These are phyloP conservation scores for Mortierella sp. DNA, from an alignment of 371 early-diverging fungal genomes.

Conservation along the genomic window DNA sequence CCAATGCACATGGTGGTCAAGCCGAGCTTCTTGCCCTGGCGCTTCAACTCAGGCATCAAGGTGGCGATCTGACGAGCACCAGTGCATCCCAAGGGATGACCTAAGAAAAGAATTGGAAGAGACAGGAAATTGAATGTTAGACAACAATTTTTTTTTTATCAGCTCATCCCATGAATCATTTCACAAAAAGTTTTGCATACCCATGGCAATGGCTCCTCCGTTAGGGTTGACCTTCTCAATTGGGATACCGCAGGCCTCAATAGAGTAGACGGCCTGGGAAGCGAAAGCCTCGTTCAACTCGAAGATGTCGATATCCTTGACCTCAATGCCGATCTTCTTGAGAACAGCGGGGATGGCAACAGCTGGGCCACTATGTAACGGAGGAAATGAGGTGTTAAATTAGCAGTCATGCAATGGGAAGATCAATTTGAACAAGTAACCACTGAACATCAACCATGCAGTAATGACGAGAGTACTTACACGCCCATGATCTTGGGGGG, in stretches of 20 bases:
- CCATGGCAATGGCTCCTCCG: constrained; percentile 99
- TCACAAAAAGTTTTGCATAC: constrained; percentile 41
- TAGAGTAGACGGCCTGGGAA: constrained; percentile 95
- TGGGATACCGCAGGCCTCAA: constrained; percentile 89
- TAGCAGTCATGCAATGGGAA: too few relatives aligned
- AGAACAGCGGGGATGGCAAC: constrained; percentile 94
- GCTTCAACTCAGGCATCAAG: constrained; percentile 92
- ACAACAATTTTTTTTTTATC: background rate
- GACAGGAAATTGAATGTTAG: constrained; percentile 28
- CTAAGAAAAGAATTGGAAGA: constrained; percentile 60
- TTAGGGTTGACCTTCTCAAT: constrained; percentile 95
- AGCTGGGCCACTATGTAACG: constrained; percentile 79
- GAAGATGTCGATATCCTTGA: constrained; percentile 86
- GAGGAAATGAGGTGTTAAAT: too few relatives aligned
- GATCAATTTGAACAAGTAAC: too few relatives aligned
- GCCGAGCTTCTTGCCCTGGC: constrained; percentile 90
- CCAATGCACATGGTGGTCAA: constrained; percentile 97
- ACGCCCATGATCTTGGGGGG: constrained; percentile 97
- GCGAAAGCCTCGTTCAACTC: constrained; percentile 99
- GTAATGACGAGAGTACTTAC: too few relatives aligned
- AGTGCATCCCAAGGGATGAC: constrained; percentile 82
- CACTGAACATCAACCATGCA: too few relatives aligned
- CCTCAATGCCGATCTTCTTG: constrained; percentile 83
- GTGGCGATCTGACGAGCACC: constrained; percentile 98
- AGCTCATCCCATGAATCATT: too few relatives aligned